Evolutionary conservation across 2,329 filamentous ascomycete species (phyloP), one percentile per base, ranked within the genome.

Genomic region (Rasamsonia emersonii): DNA sequence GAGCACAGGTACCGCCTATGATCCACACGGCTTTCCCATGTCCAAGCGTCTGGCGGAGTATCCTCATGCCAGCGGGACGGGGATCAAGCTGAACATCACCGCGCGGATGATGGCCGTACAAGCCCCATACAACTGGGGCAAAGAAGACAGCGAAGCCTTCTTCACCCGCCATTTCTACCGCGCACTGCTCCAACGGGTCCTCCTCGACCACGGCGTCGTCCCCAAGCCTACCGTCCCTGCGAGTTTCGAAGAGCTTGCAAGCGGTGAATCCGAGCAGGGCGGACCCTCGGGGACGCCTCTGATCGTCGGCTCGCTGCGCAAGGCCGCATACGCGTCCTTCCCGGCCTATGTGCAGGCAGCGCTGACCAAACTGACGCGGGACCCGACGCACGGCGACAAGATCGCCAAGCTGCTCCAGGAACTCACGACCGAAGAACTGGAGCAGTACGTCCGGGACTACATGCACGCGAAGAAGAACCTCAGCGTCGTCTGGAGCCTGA

Each of bases 31-130:
- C 3, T 98, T 95, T 49, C 91, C 91, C 0, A 91, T 98, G 82
- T 93, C 84, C 37, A 66, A 79, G 26, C 72, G 71, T 9, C 67
- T 95, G 29, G 67, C 66, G 36, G 54, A 69, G 51, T 58, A 75
- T 56, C 51, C 60, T 3, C 73, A 80, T 45, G 58, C 65, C 13
- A 64, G 60, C 10, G 65, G 68, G 6, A 56, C 57, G 15, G 86
- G 86, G 2, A 70, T 96, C 28, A 74, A 84, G 15, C 70, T 96
- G 36, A 96, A 98, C 58, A 94, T 96, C 52, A 98, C 91, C 3
- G 86, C 91, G 1, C 77, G 91, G 26, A 94, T 94, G 82, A 95
- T 96, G 89, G 89, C 89, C 3, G 88, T 93, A 30, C 91, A 98
- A 62, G 91, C 91, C 5, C 88, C 91, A 2, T 71, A 79, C 38